phyloP scores from a whole-genome alignment of 2,329 filamentous ascomycete genomes.

The Alternaria arborescens region DNA sequence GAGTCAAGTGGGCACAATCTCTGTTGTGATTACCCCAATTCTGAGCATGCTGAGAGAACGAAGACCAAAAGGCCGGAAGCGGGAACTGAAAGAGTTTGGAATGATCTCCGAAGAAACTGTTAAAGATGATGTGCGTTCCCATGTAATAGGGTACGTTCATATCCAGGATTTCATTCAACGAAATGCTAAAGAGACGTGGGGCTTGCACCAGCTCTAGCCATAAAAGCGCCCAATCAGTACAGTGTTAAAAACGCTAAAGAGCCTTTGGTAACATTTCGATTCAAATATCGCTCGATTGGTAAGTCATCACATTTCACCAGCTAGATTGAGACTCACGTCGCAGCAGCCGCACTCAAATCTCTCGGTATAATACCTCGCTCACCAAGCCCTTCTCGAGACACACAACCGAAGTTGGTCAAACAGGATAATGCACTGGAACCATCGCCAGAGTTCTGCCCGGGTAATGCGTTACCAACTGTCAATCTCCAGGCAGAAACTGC shows the following conservation, averaged over 20 bases:
- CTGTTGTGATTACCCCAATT: neutral
- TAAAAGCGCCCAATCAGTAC: neutral
- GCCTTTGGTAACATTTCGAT: neutral
- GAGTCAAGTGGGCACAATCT: neutral
- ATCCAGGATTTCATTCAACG: neutral
- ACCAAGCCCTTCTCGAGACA: neutral
- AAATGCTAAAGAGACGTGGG: neutral
- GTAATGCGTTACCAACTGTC: too few species aligned
- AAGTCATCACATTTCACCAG: neutral
- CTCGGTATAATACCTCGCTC: neutral
- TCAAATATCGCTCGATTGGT: neutral
- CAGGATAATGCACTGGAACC: too few species aligned
- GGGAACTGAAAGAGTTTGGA: neutral
- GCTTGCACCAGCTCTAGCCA: neutral
- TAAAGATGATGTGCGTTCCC: neutral
- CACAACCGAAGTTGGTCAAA: too few species aligned
- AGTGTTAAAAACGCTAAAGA: neutral
- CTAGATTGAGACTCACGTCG: neutral
- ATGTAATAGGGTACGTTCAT: neutral
- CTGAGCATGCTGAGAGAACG: fast-evolving
- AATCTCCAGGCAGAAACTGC: neutral
- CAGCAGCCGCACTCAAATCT: neutral
- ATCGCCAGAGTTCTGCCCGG: too few species aligned
- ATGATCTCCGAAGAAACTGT: neutral
- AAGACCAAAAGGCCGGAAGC: neutral